phyloP scores from a whole-genome alignment of 208 protist genomes.

The Herpetomonas tarakana region DNA sequence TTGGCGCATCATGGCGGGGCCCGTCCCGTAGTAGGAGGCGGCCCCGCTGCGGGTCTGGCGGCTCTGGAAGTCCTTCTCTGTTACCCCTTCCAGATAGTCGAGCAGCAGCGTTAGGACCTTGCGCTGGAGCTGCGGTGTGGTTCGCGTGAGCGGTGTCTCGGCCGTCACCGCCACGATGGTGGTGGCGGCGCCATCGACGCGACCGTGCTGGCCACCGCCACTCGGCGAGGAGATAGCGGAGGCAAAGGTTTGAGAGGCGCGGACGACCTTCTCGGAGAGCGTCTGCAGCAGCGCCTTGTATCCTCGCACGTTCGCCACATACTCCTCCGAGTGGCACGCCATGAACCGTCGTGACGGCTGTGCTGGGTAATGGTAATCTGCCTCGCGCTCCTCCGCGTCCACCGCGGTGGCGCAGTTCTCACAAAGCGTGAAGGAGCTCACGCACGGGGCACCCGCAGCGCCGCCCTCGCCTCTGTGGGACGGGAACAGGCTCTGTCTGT shows the following conservation, averaged over 20 bases:
- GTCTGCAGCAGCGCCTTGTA: background rate
- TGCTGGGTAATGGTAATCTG: no score
- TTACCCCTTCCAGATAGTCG: background rate
- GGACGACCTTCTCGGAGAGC: background rate
- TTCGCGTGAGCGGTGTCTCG: background rate
- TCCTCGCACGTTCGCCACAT: background rate
- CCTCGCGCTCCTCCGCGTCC: no score
- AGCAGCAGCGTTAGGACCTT: background rate
- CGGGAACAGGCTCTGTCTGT: no score
- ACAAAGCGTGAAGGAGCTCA: no score
- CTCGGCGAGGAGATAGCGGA: background rate
- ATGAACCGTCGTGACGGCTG: no score
- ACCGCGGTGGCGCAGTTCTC: no score
- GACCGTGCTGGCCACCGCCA: background rate
- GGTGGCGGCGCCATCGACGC: no score
- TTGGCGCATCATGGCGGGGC: background rate
- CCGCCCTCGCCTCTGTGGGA: no score
- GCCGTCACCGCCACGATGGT: background rate
- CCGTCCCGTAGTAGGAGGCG: background rate
- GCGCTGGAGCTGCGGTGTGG: background rate
- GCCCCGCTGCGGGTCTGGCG: no score
- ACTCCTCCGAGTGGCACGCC: background rate
- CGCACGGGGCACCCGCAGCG: no score
- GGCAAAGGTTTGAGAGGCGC: background rate
- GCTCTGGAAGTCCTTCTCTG: background rate